Evolutionary conservation across 2,329 filamentous ascomycete genomes (phyloP).

Genomic region (Penicillium sp.): DNA sequence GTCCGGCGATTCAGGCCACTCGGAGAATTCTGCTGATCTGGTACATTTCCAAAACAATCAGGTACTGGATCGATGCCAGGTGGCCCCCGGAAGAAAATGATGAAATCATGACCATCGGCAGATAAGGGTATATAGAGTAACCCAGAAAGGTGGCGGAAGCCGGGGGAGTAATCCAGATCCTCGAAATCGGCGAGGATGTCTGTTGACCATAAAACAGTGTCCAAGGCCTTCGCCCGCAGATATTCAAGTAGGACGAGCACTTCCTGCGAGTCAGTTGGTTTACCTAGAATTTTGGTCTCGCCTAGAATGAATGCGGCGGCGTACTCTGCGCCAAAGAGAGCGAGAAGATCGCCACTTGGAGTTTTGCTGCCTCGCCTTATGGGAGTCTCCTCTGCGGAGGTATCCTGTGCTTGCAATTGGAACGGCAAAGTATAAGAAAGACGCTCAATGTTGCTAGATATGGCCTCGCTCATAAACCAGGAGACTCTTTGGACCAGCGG

Average conservation of each 20-base stretch:
- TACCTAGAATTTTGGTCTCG: slow-evolving; percentile 79
- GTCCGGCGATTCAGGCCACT: slow-evolving; percentile 59
- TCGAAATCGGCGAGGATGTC: slow-evolving; percentile 73
- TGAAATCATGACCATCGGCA: slow-evolving; percentile 71
- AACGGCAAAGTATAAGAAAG: slow-evolving; percentile 78
- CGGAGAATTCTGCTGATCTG: too few species aligned
- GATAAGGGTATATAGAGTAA: slow-evolving; percentile 77
- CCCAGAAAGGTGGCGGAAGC: slow-evolving; percentile 72
- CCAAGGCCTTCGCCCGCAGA: slow-evolving; percentile 68
- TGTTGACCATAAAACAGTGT: slow-evolving; percentile 70
- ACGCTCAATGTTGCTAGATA: slow-evolving; percentile 79
- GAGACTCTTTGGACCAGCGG: slow-evolving; percentile 90
- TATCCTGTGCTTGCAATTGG: slow-evolving; percentile 75
- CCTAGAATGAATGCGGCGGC: slow-evolving; percentile 76
- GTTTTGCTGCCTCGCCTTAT: slow-evolving; percentile 80
- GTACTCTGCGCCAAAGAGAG: slow-evolving; percentile 79
- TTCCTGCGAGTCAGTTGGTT: slow-evolving; percentile 72
- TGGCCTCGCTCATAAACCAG: slow-evolving; percentile 76
- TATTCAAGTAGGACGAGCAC: slow-evolving; percentile 80
- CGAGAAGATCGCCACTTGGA: slow-evolving; percentile 77
- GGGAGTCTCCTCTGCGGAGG: slow-evolving; percentile 66
- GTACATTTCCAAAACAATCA: too few species aligned
- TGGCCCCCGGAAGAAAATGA: slow-evolving; percentile 77
- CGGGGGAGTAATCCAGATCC: slow-evolving; percentile 72
- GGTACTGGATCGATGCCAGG: slow-evolving; percentile 44